Percentiles rank a stretch among this genome's conserved stretches.
Evolutionary conservation across 1,284 basidiomycete genomes (phyloP).

Genomic region (Trametes pubescens): DNA sequence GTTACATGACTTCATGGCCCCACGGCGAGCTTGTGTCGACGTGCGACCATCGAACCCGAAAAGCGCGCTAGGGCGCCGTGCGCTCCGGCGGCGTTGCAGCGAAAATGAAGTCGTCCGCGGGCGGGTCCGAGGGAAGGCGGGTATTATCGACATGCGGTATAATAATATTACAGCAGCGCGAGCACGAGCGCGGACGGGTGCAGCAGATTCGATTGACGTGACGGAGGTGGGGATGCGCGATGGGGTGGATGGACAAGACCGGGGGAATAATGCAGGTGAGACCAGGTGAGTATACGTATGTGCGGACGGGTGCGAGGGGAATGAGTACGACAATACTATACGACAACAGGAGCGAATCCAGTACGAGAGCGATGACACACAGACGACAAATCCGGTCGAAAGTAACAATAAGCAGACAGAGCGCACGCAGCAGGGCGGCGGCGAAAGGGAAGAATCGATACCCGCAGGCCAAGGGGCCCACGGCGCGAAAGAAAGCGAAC

Average conservation of each 20-base stretch:
- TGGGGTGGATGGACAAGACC: constrained; percentile 17
- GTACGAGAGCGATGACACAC: constrained; percentile 18
- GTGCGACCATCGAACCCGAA: constrained; percentile 24
- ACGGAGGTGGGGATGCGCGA: constrained; percentile 3
- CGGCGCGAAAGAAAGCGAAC: not conserved
- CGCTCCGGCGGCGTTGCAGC: not conserved
- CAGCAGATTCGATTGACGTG: constrained; percentile 8
- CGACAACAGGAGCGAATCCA: constrained; percentile 26
- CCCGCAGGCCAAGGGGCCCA: not conserved
- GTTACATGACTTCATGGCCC: constrained; percentile 22
- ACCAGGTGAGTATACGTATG: constrained; percentile 11
- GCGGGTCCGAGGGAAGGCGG: not conserved
- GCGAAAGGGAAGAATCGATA: constrained; percentile 6
- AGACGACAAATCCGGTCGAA: constrained; percentile 7
- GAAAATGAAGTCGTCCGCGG: not conserved
- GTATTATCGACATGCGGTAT: constrained; percentile 23
- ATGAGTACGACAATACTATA: constrained; percentile 13
- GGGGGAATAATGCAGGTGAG: constrained; percentile 20
- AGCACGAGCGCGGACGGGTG: constrained; percentile 3
- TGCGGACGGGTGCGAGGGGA: constrained; percentile 22
- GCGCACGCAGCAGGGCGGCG: constrained; percentile 15
- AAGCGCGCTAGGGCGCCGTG: not conserved
- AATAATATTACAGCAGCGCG: constrained; percentile 19
- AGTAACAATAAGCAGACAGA: not conserved
- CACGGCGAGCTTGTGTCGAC: constrained; percentile 18